These are phyloP conservation scores for Polyplosphaeria fusca DNA, from an alignment of 495 filamentous ascomycete species.

Conservation along the genomic window DNA sequence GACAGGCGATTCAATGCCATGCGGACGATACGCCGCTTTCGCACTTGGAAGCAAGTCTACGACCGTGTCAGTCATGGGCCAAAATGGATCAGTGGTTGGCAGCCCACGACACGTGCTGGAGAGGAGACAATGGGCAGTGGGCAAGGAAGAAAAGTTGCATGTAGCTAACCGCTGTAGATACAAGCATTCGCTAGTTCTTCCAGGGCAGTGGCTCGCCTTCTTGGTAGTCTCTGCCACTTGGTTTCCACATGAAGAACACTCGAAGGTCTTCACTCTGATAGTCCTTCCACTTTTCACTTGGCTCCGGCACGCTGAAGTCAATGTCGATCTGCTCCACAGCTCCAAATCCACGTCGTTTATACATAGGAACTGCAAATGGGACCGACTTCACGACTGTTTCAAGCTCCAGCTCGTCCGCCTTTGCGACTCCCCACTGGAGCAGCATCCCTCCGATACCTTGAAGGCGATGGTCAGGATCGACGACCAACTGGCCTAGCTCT, in stretches of 20 bases:
- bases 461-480: background rate
- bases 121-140: too few relatives aligned
- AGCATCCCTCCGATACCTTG: background rate
- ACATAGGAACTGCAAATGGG: background rate
- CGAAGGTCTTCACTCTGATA: background rate
- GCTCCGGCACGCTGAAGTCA: background rate
- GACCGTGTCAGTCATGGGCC: too few relatives aligned
- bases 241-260: background rate
- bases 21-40: too few relatives aligned
- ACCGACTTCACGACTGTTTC: background rate
- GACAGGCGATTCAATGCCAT: too few relatives aligned
- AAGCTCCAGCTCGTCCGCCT: background rate
- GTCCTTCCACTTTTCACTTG: conserved; percentile 1
- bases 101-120: too few relatives aligned
- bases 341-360: conserved; percentile 2
- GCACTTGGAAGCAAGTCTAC: too few relatives aligned
- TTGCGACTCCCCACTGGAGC: background rate
- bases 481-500: conserved; percentile 2
- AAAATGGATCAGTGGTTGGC: too few relatives aligned
- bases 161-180: too few relatives aligned
- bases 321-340: background rate
- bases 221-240: background rate
- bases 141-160: too few relatives aligned
- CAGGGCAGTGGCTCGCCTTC: too few relatives aligned
- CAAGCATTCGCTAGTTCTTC: too few relatives aligned